Base-by-base conservation (phyloP, 257 asterid species). In the Gynochthodes officinalis region DNA sequence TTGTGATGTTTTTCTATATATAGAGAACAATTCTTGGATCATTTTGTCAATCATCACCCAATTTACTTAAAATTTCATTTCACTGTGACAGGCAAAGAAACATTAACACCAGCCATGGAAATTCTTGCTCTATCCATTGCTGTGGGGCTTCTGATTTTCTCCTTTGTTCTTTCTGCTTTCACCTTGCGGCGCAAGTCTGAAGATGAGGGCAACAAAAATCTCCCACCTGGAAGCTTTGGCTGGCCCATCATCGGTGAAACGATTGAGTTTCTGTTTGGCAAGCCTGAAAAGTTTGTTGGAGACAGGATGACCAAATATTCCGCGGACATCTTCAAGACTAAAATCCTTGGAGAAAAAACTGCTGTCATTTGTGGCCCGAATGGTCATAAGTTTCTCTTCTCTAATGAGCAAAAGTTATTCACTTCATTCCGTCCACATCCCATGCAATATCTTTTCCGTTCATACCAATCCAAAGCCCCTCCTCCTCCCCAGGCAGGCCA, bases 151-250 rank as follows among this genome's bases (percentile, higher is more conserved):
- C 11, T 70, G 0, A 6, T 70, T 11, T 4, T 73, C 28, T 75
- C 86, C 25, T 4, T 76, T 44, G 1, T 64, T 32, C 58, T 73
- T 12, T 43, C 74, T 12, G 1, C 67, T 16, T 27, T 78, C 40
- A 4, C 67, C 71, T 52, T 18, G 62, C 48, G 75, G 10, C 76
- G 78, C 37, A 44, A 61, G 71, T 28, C 81, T 30, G 11, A 23
- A 18, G 18, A 66, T 35, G 30, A 15, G 23, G 18, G 66, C 48
- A 46, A 39, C 2, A 39, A 42, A n/a, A 77, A 70, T 3, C 88
- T 88, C 14, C 95, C 96, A 1, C 95, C 96, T 2, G 96, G 95
- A 6, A 88, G 82, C 84, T 90, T 85, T 39, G 96, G 96, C 1
- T 90, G 90, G 92, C 96, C 95, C 0, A 1, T 88, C 28, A 33